phyloP scores from a whole-genome alignment of 2,329 filamentous ascomycete species.

The Epichloe glyceriae region DNA sequence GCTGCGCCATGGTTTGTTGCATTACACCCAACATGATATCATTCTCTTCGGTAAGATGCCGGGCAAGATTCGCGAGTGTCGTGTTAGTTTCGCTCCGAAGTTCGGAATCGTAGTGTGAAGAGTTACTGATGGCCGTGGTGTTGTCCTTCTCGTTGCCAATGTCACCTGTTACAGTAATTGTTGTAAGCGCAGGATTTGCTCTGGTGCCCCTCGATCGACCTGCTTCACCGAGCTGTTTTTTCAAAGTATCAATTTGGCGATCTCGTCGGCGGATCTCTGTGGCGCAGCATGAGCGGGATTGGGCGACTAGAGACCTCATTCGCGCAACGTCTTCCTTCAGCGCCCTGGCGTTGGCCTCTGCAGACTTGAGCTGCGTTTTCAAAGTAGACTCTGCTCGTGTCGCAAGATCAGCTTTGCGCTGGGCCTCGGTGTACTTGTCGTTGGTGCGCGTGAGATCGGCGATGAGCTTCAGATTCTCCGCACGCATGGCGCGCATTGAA shows the following conservation, averaged over 20 bases:
- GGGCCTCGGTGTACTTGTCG: slow-evolving; percentile 40
- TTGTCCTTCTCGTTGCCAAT: slow-evolving; percentile 34
- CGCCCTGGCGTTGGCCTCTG: slow-evolving; percentile 61
- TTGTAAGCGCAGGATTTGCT: slow-evolving; percentile 40
- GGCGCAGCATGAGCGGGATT: slow-evolving; percentile 75
- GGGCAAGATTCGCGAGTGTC: slow-evolving; percentile 75
- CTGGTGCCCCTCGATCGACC: slow-evolving; percentile 46
- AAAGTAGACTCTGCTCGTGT: slow-evolving; percentile 61
- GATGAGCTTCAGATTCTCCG: slow-evolving; percentile 61
- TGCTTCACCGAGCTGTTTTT: slow-evolving; percentile 69
- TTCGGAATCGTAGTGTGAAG: slow-evolving; percentile 42
- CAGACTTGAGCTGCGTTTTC: slow-evolving; percentile 55
- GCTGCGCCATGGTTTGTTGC: slow-evolving; percentile 53
- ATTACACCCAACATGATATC: slow-evolving; percentile 65
- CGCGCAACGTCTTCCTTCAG: slow-evolving; percentile 74
- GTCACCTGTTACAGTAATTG: slow-evolving; percentile 44
- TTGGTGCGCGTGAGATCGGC: slow-evolving; percentile 49
- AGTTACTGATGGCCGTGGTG: slow-evolving; percentile 9
- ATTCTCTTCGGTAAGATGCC: slow-evolving; percentile 81
- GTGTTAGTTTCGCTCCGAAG: slow-evolving; percentile 80
- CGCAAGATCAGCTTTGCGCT: slow-evolving; percentile 41
- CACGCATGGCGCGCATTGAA: slow-evolving; percentile 62
- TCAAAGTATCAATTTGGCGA: slow-evolving; percentile 75
- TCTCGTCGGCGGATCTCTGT: slow-evolving; percentile 88
- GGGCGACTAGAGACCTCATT: slow-evolving; percentile 65